Conservation (phyloP, 306 rosid species). For the Vachellia pachyceras region DNA sequence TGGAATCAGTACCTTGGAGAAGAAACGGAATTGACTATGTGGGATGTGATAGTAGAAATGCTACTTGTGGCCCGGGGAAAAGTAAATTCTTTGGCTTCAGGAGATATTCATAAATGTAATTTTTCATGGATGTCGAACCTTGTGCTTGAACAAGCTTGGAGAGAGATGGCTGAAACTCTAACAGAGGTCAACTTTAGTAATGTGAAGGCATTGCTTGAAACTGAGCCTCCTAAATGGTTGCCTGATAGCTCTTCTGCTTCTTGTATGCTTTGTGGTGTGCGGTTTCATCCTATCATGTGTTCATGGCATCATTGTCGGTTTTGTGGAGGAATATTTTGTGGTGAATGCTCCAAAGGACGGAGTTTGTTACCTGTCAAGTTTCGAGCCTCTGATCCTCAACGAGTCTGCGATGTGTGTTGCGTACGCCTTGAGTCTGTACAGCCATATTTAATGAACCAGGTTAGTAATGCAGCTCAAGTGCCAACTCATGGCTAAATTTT, state of each 20-base stretch:
- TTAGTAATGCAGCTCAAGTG: constrained; percentile 91
- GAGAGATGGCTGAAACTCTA: constrained; percentile 90
- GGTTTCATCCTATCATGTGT: constrained; percentile 95
- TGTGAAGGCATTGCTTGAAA: constrained; percentile 73
- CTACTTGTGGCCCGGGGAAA: constrained; percentile 84
- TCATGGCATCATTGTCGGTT: constrained; percentile 96
- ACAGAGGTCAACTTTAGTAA: constrained; percentile 73
- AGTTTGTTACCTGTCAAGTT: constrained; percentile 86
- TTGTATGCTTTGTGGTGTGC: constrained; percentile 93
- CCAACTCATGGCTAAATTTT: constrained; percentile 91
- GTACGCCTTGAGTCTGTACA: constrained; percentile 90
- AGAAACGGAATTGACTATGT: constrained; percentile 93
- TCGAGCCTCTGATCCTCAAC: constrained; percentile 78
- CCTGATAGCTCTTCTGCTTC: constrained; percentile 88
- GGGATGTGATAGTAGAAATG: constrained; percentile 97
- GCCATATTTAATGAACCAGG: constrained; percentile 87
- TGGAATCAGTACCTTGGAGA: constrained; percentile 75
- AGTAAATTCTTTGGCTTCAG: constrained; percentile 71
- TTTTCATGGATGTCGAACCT: constrained; percentile 70
- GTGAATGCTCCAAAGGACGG: constrained; percentile 88
- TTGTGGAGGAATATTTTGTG: constrained; percentile 97
- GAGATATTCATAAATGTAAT: constrained; percentile 49
- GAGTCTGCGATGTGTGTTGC: constrained; percentile 94
- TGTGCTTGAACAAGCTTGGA: constrained; percentile 92
- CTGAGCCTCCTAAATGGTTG: constrained; percentile 96